phyloP scores from a whole-genome alignment of 495 filamentous ascomycete genomes.

The Aspergillus taichungensis region DNA sequence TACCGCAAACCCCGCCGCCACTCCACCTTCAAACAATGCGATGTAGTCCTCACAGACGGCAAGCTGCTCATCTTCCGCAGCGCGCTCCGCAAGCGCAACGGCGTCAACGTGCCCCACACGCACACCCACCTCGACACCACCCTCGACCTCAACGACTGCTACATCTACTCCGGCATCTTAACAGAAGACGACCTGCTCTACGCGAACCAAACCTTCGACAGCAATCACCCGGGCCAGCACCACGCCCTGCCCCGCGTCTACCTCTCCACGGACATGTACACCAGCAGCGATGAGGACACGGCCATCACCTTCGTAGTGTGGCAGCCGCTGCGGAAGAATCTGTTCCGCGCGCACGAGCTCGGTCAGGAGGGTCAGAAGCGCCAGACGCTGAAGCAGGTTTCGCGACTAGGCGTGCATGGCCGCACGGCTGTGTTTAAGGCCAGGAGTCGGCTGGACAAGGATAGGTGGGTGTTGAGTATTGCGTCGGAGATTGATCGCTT shows the following conservation, averaged over 20 bases:
- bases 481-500: conserved; percentile 65
- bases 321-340: conserved; percentile 52
- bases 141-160: conserved; percentile 59
- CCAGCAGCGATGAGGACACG: conserved; percentile 59
- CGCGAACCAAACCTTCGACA: conserved; percentile 60
- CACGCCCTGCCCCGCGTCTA: conserved; percentile 58
- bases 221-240: conserved; percentile 50
- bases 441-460: conserved; percentile 60
- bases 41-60: conserved; percentile 56
- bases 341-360: conserved; percentile 47
- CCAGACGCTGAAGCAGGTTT: conserved; percentile 40
- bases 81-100: conserved; percentile 47
- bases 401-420: conserved; percentile 51
- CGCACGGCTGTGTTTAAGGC: conserved; percentile 64
- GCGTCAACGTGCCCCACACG: conserved; percentile 50
- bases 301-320: conserved; percentile 68
- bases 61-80: conserved; percentile 57
- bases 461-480: conserved; percentile 68
- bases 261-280: conserved; percentile 53
- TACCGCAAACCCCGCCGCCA: conserved; percentile 61
- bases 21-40: conserved; percentile 51
- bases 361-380: conserved; percentile 35
- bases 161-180: conserved; percentile 61
- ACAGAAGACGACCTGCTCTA: conserved; percentile 62
- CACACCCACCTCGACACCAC: conserved; percentile 53